Evolutionary conservation across 2,329 filamentous ascomycete species (phyloP), one percentile per base, ranked within the genome.

Genomic region (Colletotrichum sp.): DNA sequence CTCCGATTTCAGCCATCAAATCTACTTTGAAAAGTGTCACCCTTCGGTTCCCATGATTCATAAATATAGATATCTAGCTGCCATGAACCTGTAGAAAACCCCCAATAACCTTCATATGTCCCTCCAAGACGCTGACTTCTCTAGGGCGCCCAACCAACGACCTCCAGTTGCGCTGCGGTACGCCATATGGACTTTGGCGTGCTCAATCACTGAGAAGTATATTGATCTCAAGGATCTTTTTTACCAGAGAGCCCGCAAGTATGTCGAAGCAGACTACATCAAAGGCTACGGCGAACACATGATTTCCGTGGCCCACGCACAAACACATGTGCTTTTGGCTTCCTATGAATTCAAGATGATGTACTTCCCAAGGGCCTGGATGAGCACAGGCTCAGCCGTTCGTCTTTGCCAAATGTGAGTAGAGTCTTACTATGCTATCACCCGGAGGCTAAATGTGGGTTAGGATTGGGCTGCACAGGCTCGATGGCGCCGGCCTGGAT

Each of bases 291-390:
- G 97, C 69, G 96, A 99, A 84, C 90, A 93, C 79, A 94, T 98
- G 83, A 94, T 98, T 79, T 96, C 94, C 2, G 89, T 98, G 34
- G 93, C 94, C 18, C 95, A 98, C 84, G 95, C 94, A 67, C 97
- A 99, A 83, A 92, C 95, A 2, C 98, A 98, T 90, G 88, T 93
- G 30, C 87, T 99, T 24, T 89, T 98, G 64, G 92, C 93, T 8
- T 92, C 91, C 1, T 98, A 98, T 81, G 97, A 99, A 84, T 99
- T 98, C 88, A 98, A 96, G 86, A 94, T 95, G 90, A 98, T 99
- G 95, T 98, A 96, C 84, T 99, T 99, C 80, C 96, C 97, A 2
- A 90, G 97, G 79, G 97, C 97, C 1, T 99, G 97, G 97, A 92
- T 98, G 87, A 98, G 95, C 79, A 94, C 95, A 4, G 97, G 96